These are phyloP conservation scores for Solanum hybrid DNA, from an alignment of 305 asterid genomes.

Conservation along the genomic window DNA sequence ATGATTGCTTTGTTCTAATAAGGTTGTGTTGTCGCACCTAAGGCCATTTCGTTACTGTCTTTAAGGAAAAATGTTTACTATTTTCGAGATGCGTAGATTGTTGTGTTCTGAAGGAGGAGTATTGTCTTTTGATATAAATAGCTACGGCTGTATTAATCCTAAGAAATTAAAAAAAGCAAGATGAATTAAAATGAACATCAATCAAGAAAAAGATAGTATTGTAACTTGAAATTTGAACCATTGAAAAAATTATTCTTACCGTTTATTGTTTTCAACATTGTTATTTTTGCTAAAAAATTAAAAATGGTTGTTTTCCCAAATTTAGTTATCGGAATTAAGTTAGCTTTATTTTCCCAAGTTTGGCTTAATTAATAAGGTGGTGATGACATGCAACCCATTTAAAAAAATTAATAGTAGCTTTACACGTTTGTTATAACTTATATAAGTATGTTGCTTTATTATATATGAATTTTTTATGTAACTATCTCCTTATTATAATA, in stretches of 20 bases:
- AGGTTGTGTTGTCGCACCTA: too few relatives aligned
- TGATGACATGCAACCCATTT: background rate
- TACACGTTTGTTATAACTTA: background rate
- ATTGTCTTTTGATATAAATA: background rate
- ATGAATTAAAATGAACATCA: background rate
- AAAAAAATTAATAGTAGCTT: background rate
- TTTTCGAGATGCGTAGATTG: too few relatives aligned
- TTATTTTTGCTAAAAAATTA: background rate
- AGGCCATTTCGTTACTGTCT: background rate
- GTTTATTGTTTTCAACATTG: background rate
- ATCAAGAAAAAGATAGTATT: background rate
- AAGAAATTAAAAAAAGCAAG: background rate
- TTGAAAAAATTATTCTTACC: background rate
- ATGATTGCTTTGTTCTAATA: too few relatives aligned
- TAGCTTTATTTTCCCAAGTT: background rate
- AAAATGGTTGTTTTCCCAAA: background rate
- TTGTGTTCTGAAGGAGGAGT: background rate
- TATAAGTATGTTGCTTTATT: background rate
- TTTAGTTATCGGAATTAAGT: background rate
- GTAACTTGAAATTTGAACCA: background rate
- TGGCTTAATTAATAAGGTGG: background rate
- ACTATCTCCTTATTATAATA: background rate
- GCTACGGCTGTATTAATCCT: background rate
- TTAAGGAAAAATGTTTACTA: background rate
- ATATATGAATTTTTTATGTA: background rate